phyloP scores from a whole-genome alignment of 225 moss, liverwort and hornwort genomes.

The Anthoceros angustus region DNA sequence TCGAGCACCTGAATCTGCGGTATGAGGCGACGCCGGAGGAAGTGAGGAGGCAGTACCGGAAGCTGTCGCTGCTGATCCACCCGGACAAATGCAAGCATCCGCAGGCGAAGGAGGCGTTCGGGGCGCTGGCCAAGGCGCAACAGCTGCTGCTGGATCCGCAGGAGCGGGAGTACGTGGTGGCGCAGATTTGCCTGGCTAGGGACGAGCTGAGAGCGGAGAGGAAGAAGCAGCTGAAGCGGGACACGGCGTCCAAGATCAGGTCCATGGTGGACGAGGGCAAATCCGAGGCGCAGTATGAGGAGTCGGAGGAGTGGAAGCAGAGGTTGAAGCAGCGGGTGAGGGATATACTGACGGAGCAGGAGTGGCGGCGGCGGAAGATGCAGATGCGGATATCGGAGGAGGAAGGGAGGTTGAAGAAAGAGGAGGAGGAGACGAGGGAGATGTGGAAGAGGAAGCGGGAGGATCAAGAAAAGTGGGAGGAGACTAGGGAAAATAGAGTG shows the following conservation, averaged over 20 bases:
- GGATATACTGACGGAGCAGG: slow-evolving; percentile 93
- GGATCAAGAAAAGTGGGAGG: slow-evolving; percentile 99
- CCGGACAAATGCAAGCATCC: slow-evolving; percentile 99
- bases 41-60: slow-evolving; percentile 84
- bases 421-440: slow-evolving; percentile 96
- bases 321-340: slow-evolving; percentile 95
- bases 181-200: slow-evolving; percentile 72
- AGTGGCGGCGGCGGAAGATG: slow-evolving; percentile 92
- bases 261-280: slow-evolving; percentile 99
- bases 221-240: slow-evolving; percentile 85
- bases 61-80: slow-evolving; percentile 83
- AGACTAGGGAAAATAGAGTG: slow-evolving; percentile 94
- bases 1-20: slow-evolving; percentile 81
- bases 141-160: slow-evolving; percentile 68
- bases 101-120: slow-evolving; percentile 76
- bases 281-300: slow-evolving; percentile 68
- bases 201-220: slow-evolving; percentile 83
- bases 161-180: slow-evolving; percentile 82
- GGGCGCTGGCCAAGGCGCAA: slow-evolving; percentile 88
- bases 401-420: slow-evolving; percentile 94
- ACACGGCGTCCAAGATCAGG: slow-evolving; percentile 95
- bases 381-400: slow-evolving; percentile 99
- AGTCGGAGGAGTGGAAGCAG: slow-evolving; percentile 76
- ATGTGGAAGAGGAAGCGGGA: slow-evolving; percentile 99
- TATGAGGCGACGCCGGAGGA: slow-evolving; percentile 72